Conservation (phyloP, 2,329 filamentous ascomycete genomes). For the Trichophyton benhamiae region DNA sequence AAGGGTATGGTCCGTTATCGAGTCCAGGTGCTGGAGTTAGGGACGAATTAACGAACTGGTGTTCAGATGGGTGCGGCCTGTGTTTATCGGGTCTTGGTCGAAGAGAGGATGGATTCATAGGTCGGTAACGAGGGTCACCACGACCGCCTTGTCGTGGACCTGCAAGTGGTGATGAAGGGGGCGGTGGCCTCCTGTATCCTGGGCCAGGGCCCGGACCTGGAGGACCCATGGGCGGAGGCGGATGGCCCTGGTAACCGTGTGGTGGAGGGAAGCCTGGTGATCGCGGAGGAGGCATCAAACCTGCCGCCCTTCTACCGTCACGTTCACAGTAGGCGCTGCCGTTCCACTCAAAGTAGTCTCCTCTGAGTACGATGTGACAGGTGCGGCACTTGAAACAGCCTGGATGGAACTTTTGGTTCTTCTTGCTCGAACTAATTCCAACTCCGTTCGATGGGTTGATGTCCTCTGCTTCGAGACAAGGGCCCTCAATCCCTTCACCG, state of each 20-base stretch:
- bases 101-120: conserved; percentile 3
- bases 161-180: conserved; percentile 11
- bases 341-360: conserved; percentile 84
- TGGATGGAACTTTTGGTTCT: conserved; percentile 65
- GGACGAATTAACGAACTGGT: background rate
- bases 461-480: conserved; percentile 73
- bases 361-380: conserved; percentile 59
- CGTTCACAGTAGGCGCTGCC: conserved; percentile 74
- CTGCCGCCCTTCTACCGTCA: conserved; percentile 56
- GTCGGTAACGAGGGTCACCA: conserved; percentile 8
- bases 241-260: conserved; percentile 11
- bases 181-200: conserved; percentile 1
- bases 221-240: conserved; percentile 7
- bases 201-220: background rate
- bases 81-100: background rate
- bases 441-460: conserved; percentile 4
- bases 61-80: conserved; percentile 3
- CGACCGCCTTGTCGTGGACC: conserved; percentile 14
- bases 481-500: conserved; percentile 76
- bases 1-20: conserved; percentile 3
- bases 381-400: conserved; percentile 69
- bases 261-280: conserved; percentile 16
- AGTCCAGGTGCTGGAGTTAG: conserved; percentile 16
- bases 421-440: background rate
- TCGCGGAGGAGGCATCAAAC: conserved; percentile 24